Evolutionary conservation across 805 yeast genomes (phyloP), one percentile per base, ranked within the genome.

Genomic region (Kuraishia floccosa): DNA sequence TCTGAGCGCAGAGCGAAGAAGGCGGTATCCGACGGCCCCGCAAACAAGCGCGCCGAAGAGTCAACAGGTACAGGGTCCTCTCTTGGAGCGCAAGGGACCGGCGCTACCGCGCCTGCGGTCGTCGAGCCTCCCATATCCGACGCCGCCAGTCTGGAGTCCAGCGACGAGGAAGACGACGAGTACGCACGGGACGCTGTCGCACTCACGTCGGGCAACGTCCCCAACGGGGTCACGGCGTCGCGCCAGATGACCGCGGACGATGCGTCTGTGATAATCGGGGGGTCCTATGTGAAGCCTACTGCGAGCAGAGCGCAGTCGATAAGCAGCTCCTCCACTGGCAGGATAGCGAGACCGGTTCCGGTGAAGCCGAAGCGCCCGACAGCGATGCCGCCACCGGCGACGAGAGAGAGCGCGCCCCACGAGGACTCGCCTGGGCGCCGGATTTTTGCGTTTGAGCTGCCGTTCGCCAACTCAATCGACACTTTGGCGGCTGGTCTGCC

Each of bases 391-490:
- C 29, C 21, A 35, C 24, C 35, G 38, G 32, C 26, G 31, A 21
- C 23, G 28, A 14, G 37, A 30, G 28, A 37, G 38, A 24, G 33
- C 30, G 14, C 38, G 35, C 17, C 38, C 35, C 6, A 41, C 37
- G 15, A 37, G 6, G 39, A 38, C 2, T 32, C 41, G n/a, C 30
- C 33, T 33, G 12, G 45, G 9, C 62, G 57, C 30, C 63, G 61
- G 41, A 63, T 70, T 28, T 72, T 72, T 37, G 58, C 70, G 24
- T 74, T 76, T 39, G 65, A 77, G 13, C 56, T 76, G 31, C 82
- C 82, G 4, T 70, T 75, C 43, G 75, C 73, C 6, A 3, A 19
- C n/a, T 26, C 30, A 61, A 24, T 16, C 43, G 14, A 47, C 40
- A 22, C 49, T 52, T 20, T 31, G 46, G 25, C 50, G 42, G 35